A percentile compares a stretch with the other conserved stretches of the same genome.
phyloP scores from a whole-genome alignment of 345 rosid species.

The Gossypium australe region DNA sequence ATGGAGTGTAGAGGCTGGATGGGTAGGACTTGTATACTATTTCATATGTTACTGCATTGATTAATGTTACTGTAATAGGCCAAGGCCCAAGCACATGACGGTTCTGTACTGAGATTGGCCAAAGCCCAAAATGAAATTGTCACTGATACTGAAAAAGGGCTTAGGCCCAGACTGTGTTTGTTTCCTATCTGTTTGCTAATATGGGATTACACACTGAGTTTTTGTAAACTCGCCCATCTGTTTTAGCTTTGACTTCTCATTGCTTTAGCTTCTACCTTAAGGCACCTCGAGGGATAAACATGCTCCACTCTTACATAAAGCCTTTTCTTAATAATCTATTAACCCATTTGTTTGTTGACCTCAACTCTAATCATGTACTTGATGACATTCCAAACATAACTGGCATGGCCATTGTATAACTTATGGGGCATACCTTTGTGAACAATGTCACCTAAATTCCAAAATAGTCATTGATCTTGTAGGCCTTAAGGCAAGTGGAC shows the following conservation, averaged over 20 bases:
- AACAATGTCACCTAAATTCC: conserved; percentile 66
- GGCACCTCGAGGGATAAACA: conserved; percentile 58
- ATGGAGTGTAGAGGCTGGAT: too few relatives aligned
- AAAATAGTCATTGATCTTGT: conserved; percentile 56
- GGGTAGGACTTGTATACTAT: too few relatives aligned
- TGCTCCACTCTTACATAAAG: conserved; percentile 65
- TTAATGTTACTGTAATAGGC: too few relatives aligned
- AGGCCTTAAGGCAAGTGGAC: conserved; percentile 54
- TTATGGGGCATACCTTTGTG: conserved; percentile 83
- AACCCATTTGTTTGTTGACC: conserved; percentile 57
- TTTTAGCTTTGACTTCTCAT: conserved; percentile 24
- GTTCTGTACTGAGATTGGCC: too few relatives aligned
- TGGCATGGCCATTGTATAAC: conserved; percentile 73
- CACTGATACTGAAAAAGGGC: too few relatives aligned
- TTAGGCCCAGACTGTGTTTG: too few relatives aligned
- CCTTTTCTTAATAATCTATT: conserved; percentile 56
- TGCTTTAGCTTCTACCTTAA: conserved; percentile 44
- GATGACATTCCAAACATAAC: conserved; percentile 72
- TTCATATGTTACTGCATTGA: too few relatives aligned
- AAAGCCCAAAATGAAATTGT: too few relatives aligned
- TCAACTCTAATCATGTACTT: conserved; percentile 69
- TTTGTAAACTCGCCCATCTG: too few relatives aligned
- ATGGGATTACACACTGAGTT: too few relatives aligned
- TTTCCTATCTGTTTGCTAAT: too few relatives aligned
- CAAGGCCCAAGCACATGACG: too few relatives aligned